These are phyloP conservation scores for Verticillium dahliae DNA, from an alignment of 2,329 filamentous ascomycete species.

Conservation along the genomic window DNA sequence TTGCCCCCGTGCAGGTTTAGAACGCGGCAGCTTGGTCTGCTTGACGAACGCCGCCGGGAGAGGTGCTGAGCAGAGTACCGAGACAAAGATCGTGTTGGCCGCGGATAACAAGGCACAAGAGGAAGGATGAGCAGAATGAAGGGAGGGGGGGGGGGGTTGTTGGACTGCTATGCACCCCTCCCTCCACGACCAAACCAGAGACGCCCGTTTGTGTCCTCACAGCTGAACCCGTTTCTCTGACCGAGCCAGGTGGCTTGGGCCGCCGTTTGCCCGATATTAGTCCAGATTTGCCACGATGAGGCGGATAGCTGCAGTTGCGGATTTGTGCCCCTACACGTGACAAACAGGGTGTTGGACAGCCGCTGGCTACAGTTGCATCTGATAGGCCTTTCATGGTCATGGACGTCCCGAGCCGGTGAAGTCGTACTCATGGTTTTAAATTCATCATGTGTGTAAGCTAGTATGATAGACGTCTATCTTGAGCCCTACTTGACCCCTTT, in stretches of 20 bases:
- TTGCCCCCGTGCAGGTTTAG: background rate
- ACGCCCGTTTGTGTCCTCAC: background rate
- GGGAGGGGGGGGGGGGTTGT: too few relatives aligned
- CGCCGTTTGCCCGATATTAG: constrained; percentile 10
- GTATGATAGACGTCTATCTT: background rate
- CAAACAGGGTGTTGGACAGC: constrained; percentile 7
- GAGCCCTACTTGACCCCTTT: background rate
- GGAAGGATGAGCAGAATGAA: too few relatives aligned
- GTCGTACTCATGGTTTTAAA: background rate
- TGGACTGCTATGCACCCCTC: too few relatives aligned
- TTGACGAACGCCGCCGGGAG: background rate
- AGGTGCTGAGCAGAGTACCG: background rate
- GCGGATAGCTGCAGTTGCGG: constrained; percentile 12
- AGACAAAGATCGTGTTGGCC: background rate
- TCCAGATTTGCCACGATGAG: constrained; percentile 10
- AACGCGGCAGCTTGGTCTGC: background rate
- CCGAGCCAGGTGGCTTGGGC: background rate
- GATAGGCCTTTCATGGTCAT: too few relatives aligned
- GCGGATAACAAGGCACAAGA: too few relatives aligned
- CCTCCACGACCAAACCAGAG: background rate
- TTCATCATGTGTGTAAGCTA: background rate
- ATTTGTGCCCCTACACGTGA: constrained; percentile 11
- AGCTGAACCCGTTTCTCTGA: background rate
- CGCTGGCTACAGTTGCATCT: too few relatives aligned
- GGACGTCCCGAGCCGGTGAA: too few relatives aligned